These are phyloP conservation scores for Urtica urens DNA, from an alignment of 306 rosid species.

Conservation along the genomic window DNA sequence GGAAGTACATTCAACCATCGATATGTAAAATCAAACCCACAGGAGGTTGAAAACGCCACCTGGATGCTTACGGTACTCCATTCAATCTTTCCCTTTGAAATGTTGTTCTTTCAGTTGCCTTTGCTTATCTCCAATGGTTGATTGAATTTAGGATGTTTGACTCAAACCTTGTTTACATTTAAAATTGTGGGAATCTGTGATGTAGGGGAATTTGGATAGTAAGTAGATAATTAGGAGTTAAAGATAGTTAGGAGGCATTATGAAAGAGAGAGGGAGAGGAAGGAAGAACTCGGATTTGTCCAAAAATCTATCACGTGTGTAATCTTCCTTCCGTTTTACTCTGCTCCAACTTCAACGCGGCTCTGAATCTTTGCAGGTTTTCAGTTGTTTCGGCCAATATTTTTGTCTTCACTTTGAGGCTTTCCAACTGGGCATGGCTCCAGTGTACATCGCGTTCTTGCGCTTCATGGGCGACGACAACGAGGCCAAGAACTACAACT, in stretches of 20 bases:
- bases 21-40: slow-evolving; percentile 88
- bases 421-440: slow-evolving; percentile 79
- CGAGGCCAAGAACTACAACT: slow-evolving; percentile 80
- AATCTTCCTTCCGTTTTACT: too few species aligned
- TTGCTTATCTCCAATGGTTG: neutral
- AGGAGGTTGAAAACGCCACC: slow-evolving; percentile 93
- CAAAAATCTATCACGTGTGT: too few species aligned
- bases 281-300: too few species aligned
- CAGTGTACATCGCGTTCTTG: slow-evolving; percentile 82
- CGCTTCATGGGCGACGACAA: slow-evolving; percentile 89
- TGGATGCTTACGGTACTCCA: slow-evolving; percentile 90
- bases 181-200: too few species aligned
- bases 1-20: slow-evolving; percentile 97
- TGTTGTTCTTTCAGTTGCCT: neutral
- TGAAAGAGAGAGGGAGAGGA: too few species aligned
- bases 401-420: slow-evolving; percentile 92
- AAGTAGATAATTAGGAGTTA: too few species aligned
- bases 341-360: too few species aligned
- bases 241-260: too few species aligned
- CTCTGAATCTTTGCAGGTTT: slow-evolving; percentile 64
- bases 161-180: too few species aligned
- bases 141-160: neutral
- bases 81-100: neutral
- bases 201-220: too few species aligned
- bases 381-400: slow-evolving; percentile 83